These are phyloP conservation scores for Raddia guianensis DNA, from an alignment of 176 grass and related monocot genomes.

Conservation along the genomic window DNA sequence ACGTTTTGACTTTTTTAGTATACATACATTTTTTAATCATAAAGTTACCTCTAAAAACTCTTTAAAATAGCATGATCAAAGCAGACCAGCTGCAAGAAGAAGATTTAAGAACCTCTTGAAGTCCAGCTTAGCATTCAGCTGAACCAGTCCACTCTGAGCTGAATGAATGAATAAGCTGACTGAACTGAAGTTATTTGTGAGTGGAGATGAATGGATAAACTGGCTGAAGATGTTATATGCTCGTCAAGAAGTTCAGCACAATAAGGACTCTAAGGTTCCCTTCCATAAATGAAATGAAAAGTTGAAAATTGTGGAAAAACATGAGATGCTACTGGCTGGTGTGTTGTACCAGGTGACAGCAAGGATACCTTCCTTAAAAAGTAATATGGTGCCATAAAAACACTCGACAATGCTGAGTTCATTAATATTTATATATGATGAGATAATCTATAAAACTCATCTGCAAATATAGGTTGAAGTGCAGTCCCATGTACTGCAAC, in stretches of 20 bases:
- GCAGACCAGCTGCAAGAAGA: no score
- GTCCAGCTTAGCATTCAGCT: no score
- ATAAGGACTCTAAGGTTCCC: not conserved
- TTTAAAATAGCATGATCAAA: no score
- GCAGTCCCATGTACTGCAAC: not conserved
- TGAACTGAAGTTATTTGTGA: no score
- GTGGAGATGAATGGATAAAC: no score
- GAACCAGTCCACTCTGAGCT: no score
- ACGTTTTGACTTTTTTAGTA: no score
- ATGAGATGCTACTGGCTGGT: not conserved
- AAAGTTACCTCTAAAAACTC: no score
- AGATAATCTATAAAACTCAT: not conserved
- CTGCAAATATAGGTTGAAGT: not conserved
- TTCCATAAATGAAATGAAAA: constrained; percentile 13
- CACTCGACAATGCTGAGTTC: not conserved
- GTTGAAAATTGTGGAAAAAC: not conserved
- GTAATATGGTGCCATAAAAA: not conserved
- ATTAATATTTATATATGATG: not conserved
- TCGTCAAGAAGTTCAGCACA: not conserved
- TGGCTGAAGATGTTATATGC: no score
- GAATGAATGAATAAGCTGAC: no score
- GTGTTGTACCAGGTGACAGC: not conserved
- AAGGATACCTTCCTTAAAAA: not conserved
- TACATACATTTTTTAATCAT: no score
- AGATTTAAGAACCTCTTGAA: no score